Conservation (phyloP, 805 yeast genomes). For the Komagataella kurtzmanii region DNA sequence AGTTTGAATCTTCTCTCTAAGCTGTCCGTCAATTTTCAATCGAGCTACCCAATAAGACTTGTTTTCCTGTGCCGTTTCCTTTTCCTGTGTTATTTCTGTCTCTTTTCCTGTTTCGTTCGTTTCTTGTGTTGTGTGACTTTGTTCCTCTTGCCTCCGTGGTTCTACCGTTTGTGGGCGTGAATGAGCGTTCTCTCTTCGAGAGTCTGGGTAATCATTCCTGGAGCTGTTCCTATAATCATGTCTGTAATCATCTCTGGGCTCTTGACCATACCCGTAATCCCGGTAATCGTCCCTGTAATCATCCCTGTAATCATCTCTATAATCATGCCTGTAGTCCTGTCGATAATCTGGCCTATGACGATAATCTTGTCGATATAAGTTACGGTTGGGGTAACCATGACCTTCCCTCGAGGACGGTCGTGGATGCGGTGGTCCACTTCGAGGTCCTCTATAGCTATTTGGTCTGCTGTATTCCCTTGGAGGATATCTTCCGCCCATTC, state of each 20-base stretch:
- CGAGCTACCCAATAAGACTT: not conserved
- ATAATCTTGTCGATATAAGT: not conserved
- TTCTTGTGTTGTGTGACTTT: not conserved
- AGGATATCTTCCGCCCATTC: not conserved
- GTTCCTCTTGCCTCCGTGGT: not conserved
- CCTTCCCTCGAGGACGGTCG: not conserved
- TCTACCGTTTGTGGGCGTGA: not conserved
- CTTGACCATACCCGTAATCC: slow-evolving; percentile 3
- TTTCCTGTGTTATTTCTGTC: not conserved
- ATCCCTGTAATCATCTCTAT: slow-evolving; percentile 2
- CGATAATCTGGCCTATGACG: slow-evolving; percentile 2
- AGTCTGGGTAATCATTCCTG: not conserved
- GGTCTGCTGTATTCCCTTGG: not conserved
- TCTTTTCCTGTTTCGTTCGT: not conserved
- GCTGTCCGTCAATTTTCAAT: not conserved
- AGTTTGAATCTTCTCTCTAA: not conserved
- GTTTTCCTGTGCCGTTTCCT: not conserved
- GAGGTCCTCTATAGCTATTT: not conserved
- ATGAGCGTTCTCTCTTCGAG: not conserved
- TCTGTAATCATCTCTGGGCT: slow-evolving; percentile 13
- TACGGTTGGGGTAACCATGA: not conserved
- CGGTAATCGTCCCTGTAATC: slow-evolving; percentile 3
- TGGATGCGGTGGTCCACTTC: not conserved
- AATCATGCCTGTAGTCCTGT: slow-evolving; percentile 3
- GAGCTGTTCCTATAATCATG: not conserved